Evolutionary conservation across 768 basidiomycete species (phyloP).

Genomic region (Russula sp.): DNA sequence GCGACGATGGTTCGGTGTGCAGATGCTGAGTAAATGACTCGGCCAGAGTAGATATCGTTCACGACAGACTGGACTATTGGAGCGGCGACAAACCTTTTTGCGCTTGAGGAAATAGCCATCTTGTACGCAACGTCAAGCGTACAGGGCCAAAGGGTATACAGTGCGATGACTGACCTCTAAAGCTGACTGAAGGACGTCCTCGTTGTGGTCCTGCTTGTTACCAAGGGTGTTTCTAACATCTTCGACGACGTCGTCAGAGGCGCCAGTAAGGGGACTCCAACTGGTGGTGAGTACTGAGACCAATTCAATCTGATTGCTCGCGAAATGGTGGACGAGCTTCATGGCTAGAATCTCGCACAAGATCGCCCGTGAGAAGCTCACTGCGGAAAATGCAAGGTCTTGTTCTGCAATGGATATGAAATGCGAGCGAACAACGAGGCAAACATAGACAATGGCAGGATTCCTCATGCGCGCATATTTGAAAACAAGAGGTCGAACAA

Average conservation of each 20-base stretch:
- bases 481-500: conserved; percentile 69
- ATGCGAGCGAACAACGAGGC: conserved; percentile 71
- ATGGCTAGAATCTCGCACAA: conserved; percentile 87
- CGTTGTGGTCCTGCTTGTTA: conserved; percentile 48
- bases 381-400: conserved; percentile 70
- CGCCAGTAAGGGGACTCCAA: conserved; percentile 84
- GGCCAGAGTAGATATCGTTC: conserved; percentile 81
- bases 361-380: conserved; percentile 66
- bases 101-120: conserved; percentile 84
- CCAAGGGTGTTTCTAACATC: conserved; percentile 56
- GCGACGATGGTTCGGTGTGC: conserved; percentile 69
- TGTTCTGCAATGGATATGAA: conserved; percentile 64
- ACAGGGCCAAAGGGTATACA: neutral
- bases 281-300: conserved; percentile 72
- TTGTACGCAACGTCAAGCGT: conserved; percentile 29
- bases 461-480: conserved; percentile 77
- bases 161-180: conserved; percentile 59
- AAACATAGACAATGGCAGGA: conserved; percentile 67
- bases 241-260: conserved; percentile 56
- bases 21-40: conserved; percentile 54
- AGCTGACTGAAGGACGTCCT: conserved; percentile 71
- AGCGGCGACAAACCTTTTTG: conserved; percentile 79
- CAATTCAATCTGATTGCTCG: conserved; percentile 68
- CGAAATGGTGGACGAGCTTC: conserved; percentile 75
- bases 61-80: conserved; percentile 84